A percentile compares a stretch with the other conserved stretches of the same genome.
phyloP scores from a whole-genome alignment of 345 rosid genomes.

The Trapa incisa region DNA sequence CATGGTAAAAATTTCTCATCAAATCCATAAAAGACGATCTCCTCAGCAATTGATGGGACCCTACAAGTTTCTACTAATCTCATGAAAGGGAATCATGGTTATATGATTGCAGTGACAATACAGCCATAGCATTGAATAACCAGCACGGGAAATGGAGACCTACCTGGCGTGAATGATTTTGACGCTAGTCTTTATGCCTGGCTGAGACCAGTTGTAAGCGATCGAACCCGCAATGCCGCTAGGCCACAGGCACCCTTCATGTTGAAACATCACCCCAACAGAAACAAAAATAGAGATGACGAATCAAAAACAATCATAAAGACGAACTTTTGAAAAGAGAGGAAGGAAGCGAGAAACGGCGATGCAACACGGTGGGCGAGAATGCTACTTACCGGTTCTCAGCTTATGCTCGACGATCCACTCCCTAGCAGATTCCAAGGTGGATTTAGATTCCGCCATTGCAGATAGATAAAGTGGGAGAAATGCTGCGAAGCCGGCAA shows the following conservation, averaged over 20 bases:
- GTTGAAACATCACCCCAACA: not conserved
- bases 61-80: not conserved
- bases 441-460: conserved; percentile 54
- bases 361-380: not conserved
- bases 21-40: not conserved
- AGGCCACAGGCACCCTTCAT: conserved; percentile 77
- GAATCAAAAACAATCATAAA: not conserved
- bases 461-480: not conserved
- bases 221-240: conserved; percentile 75
- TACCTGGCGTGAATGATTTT: conserved; percentile 92
- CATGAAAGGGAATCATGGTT: not conserved
- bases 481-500: not conserved
- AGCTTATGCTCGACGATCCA: conserved; percentile 94
- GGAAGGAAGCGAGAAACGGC: too few species aligned
- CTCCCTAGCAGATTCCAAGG: conserved; percentile 43
- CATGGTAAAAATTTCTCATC: not conserved
- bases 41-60: not conserved
- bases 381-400: conserved; percentile 47
- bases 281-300: not conserved
- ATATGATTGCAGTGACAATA: not conserved
- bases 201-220: conserved; percentile 93
- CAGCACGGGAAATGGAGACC: not conserved
- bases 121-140: too few species aligned
- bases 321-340: not conserved
- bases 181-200: conserved; percentile 92